These are phyloP conservation scores for Solanum sitiens DNA, from an alignment of 257 asterid species.

Conservation along the genomic window DNA sequence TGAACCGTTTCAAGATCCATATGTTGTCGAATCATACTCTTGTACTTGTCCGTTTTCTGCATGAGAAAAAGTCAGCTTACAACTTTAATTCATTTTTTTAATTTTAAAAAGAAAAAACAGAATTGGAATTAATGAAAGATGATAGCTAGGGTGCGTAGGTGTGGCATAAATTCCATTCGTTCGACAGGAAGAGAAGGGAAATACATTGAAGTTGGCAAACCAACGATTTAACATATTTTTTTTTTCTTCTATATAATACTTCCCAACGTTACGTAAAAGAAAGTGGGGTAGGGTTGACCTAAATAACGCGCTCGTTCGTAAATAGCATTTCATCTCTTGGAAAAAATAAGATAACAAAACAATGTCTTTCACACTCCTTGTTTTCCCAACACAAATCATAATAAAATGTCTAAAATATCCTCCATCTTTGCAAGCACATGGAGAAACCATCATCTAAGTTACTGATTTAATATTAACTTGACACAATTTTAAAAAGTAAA, in stretches of 20 bases:
- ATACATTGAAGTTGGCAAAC: background rate
- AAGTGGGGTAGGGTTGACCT: background rate
- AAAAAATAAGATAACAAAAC: background rate
- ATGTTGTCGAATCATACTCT: conserved; percentile 18
- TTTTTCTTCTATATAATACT: background rate
- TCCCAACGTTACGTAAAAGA: background rate
- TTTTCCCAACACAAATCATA: background rate
- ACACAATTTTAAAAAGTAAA: background rate
- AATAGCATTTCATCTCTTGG: background rate
- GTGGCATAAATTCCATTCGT: background rate
- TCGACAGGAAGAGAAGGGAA: background rate
- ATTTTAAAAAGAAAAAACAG: background rate
- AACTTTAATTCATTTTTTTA: background rate
- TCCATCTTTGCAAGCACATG: too few relatives aligned
- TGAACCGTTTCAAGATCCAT: conserved; percentile 32
- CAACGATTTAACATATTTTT: background rate
- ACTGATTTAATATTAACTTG: too few relatives aligned
- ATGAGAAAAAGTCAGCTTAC: background rate
- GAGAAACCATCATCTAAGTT: too few relatives aligned
- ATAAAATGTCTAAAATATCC: background rate
- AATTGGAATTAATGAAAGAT: background rate
- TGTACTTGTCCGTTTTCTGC: conserved; percentile 17
- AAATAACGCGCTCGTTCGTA: background rate
- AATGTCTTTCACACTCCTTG: background rate
- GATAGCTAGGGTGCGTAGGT: background rate